Evolutionary conservation across 1,284 basidiomycete species (phyloP).

Genomic region (Tilletia setariae): DNA sequence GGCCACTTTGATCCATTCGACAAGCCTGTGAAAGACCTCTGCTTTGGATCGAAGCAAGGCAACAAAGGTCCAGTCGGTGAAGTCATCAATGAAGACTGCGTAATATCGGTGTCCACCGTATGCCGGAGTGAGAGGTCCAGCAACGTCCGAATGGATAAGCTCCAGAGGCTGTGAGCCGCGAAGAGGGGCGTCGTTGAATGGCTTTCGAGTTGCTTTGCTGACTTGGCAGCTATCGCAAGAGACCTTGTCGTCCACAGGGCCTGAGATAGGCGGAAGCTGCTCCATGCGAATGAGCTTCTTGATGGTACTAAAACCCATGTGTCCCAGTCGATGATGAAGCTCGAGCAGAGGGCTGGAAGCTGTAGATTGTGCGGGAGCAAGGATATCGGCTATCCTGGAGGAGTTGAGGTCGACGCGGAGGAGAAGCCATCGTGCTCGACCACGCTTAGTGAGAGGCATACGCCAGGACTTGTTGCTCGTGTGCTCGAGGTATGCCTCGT

Average conservation of each 20-base stretch:
- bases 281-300: background rate
- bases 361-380: background rate
- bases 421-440: background rate
- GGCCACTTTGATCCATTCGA: background rate
- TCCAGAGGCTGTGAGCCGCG: background rate
- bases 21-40: background rate
- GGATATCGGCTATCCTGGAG: background rate
- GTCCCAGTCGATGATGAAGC: background rate
- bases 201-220: background rate
- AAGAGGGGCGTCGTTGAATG: constrained; percentile 6
- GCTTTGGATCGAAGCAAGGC: constrained; percentile 2
- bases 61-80: too few species aligned
- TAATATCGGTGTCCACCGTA: too few species aligned
- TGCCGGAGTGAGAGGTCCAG: too few species aligned
- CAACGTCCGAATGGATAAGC: too few species aligned
- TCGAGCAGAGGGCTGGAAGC: background rate
- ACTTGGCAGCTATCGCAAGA: background rate
- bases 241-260: background rate
- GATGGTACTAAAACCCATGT: background rate
- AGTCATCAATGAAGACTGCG: too few species aligned
- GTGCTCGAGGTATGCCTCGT: too few species aligned
- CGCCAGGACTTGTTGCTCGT: too few species aligned
- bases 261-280: background rate
- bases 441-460: too few species aligned
- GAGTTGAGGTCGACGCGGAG: background rate